These are phyloP conservation scores for Oryza longistaminata DNA, from an alignment of 176 grass and related monocot species.

Conservation along the genomic window DNA sequence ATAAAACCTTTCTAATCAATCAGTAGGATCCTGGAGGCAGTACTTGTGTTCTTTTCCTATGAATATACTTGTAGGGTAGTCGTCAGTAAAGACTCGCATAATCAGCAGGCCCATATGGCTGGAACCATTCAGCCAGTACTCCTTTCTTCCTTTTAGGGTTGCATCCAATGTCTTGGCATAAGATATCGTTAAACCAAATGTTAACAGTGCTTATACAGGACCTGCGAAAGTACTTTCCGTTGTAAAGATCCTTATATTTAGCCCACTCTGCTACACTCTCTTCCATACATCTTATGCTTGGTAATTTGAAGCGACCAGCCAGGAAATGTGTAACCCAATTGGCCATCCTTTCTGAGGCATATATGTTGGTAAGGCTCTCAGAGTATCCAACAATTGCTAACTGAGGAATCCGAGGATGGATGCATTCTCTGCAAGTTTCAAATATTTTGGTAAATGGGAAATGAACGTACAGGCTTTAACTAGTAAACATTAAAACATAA, in stretches of 20 bases:
- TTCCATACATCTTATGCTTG: constrained; percentile 81
- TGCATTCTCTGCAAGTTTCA: constrained; percentile 59
- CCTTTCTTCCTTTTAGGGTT: constrained; percentile 80
- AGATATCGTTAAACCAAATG: constrained; percentile 79
- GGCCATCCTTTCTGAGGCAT: constrained; percentile 66
- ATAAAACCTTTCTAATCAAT: background rate
- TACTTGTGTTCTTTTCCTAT: constrained; percentile 6
- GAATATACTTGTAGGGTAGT: background rate
- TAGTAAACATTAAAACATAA: constrained; percentile 12
- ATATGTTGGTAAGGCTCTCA: constrained; percentile 66
- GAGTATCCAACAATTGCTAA: constrained; percentile 81
- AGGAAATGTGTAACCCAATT: constrained; percentile 76
- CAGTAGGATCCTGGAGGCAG: background rate
- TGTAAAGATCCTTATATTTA: constrained; percentile 68
- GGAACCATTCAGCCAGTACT: constrained; percentile 74
- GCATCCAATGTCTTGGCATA: constrained; percentile 77
- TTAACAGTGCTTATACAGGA: constrained; percentile 69
- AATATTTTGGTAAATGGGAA: constrained; percentile 17
- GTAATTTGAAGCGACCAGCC: constrained; percentile 51
- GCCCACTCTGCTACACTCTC: constrained; percentile 65
- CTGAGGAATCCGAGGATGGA: constrained; percentile 76
- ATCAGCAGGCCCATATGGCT: constrained; percentile 67
- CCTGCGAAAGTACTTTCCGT: constrained; percentile 47
- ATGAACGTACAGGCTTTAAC: background rate
- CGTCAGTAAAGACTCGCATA: constrained; percentile 53